A percentile compares a stretch with the other conserved stretches of the same genome.
These are phyloP conservation scores for Penicillium desertorum DNA, from an alignment of 495 filamentous ascomycete species.

Conservation along the genomic window DNA sequence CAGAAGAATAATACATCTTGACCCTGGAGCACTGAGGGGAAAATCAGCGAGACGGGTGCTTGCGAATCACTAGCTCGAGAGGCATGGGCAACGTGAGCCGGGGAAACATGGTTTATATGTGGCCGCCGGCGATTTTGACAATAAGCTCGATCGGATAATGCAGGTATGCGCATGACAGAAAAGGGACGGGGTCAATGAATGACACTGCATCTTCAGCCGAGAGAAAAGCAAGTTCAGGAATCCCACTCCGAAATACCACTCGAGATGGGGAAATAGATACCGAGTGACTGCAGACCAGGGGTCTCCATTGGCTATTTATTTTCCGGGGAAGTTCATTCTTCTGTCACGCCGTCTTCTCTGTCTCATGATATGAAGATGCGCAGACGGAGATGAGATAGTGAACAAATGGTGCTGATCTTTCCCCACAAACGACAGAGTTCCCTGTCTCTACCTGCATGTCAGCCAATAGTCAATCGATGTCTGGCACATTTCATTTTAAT, in stretches of 20 bases:
- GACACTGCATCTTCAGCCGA: conserved; percentile 8
- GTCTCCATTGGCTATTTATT: conserved; percentile 7
- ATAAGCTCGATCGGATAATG: conserved; percentile 8
- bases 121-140: background rate
- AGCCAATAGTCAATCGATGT: conserved; percentile 16
- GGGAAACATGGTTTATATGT: conserved; percentile 6
- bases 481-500: conserved; percentile 8
- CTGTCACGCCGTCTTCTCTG: conserved; percentile 22
- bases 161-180: conserved; percentile 12
- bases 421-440: conserved; percentile 20
- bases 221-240: conserved; percentile 8
- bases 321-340: background rate
- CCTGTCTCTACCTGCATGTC: conserved; percentile 14
- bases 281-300: conserved; percentile 18
- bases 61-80: background rate
- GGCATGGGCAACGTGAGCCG: conserved; percentile 6
- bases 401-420: conserved; percentile 25
- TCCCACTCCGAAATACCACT: conserved; percentile 29
- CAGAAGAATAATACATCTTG: conserved; percentile 22
- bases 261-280: conserved; percentile 23
- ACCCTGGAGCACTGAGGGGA: conserved; percentile 1
- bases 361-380: conserved; percentile 21
- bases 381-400: conserved; percentile 13
- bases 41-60: background rate
- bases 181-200: conserved; percentile 3